These are phyloP conservation scores for Penicillium longicatenatum DNA, from an alignment of 495 filamentous ascomycete genomes.

Conservation along the genomic window DNA sequence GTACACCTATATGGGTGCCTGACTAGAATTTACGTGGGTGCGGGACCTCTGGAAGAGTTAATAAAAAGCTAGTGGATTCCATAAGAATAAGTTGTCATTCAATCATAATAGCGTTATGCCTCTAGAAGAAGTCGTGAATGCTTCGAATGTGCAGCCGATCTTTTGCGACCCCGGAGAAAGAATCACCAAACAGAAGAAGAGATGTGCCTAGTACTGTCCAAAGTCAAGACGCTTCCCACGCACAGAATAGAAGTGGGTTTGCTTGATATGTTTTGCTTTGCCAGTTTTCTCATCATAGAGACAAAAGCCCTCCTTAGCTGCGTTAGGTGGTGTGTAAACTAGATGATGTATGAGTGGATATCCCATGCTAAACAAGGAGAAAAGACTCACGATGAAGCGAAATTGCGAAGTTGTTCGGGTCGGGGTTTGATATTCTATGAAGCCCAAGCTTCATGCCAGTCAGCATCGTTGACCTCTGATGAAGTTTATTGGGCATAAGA, in stretches of 20 bases:
- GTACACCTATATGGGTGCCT: too few species aligned
- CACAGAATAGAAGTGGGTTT: conserved; percentile 61
- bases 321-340: conserved; percentile 93
- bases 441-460: conserved; percentile 62
- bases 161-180: neutral
- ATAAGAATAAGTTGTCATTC: neutral
- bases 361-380: neutral
- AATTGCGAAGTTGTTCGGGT: conserved; percentile 70
- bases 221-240: conserved; percentile 28
- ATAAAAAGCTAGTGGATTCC: too few species aligned
- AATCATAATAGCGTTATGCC: neutral
- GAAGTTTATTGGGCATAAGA: neutral
- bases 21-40: too few species aligned
- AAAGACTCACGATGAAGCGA: conserved; percentile 74
- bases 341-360: conserved; percentile 9
- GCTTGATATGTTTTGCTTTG: conserved; percentile 66
- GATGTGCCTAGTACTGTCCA: neutral
- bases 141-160: neutral
- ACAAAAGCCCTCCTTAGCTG: conserved; percentile 70
- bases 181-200: neutral
- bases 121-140: neutral
- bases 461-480: neutral
- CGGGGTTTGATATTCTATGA: conserved; percentile 77
- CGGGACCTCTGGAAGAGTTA: too few species aligned
- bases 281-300: conserved; percentile 74